Base-by-base conservation (phyloP, 176 grass and related monocot genomes). In the Bolboschoenus planiculmis region DNA sequence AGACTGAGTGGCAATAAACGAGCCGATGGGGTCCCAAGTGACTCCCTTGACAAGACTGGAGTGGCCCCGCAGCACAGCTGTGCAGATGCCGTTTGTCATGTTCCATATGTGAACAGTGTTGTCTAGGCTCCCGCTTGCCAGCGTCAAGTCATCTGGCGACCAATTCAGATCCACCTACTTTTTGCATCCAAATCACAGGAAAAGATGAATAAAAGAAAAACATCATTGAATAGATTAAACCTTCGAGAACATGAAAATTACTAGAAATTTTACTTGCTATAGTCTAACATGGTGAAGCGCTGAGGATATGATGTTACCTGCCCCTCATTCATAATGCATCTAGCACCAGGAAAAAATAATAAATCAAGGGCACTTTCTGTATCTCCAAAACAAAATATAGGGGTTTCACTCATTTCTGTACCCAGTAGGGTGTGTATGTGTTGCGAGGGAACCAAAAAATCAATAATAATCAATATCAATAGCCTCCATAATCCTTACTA, bases 161-260 rank as follows among this genome's bases (percentile, higher is more conserved):
- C 96, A 99, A 89, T 93, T 99, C 71, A 99, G 92, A 87, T 99
- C 96, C 64, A 99, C 96, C 96, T 99, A 91, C 75, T 93, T 91
- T 56, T 84, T 36, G 48, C 89, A 91, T 85, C 62, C 79, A 57
- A 88, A 90, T 81, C 4, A 60, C 35, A 91, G 60, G 85, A 78
- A 37, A 16, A 43, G 58, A 72, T 84, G 33, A 85, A 51, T 15
- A 86, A n/a, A 13, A 8, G 78, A 57, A 84, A 46, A 47, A 24
- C 63, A 84, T 51, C 8, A 21, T 47, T 27, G 68, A 67, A 74
- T 73, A 29, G 42, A 47, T 48, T 47, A 27, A 65, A 47, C 42
- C 10, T 46, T 8, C 5, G 31, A 76, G 15, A 51, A 2, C 50
- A 75, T 75, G 50, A 7, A 76, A 31, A 29, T 51, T 20, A 76